Evolutionary conservation across 805 yeast genomes (phyloP).

Genomic region (Hanseniaspora meyeri): DNA sequence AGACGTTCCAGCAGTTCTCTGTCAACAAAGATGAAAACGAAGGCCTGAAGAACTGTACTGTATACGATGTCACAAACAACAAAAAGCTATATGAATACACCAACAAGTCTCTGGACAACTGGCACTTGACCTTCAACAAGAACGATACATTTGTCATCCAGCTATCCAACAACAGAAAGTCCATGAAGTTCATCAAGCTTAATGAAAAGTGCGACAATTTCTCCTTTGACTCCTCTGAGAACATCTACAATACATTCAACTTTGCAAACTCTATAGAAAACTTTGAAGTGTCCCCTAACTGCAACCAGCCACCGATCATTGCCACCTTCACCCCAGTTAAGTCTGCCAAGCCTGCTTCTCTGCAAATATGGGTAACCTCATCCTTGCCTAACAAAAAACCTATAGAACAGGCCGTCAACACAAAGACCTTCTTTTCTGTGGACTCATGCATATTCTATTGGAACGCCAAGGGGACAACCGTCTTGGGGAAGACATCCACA

Average conservation of each 20-base stretch:
- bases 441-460: conserved; percentile 85
- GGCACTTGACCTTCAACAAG: conserved; percentile 40
- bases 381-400: conserved; percentile 44
- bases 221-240: conserved; percentile 46
- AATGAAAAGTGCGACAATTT: conserved; percentile 36
- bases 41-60: conserved; percentile 57
- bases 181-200: conserved; percentile 29
- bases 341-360: conserved; percentile 78
- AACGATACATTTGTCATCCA: conserved; percentile 26
- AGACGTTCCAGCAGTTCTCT: conserved; percentile 84
- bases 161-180: conserved; percentile 18
- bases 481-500: conserved; percentile 84
- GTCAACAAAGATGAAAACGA: conserved; percentile 60
- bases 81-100: conserved; percentile 37
- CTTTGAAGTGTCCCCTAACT: conserved; percentile 55
- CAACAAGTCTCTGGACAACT: conserved; percentile 73
- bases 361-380: conserved; percentile 49
- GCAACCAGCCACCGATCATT: conserved; percentile 73
- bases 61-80: conserved; percentile 45
- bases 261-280: conserved; percentile 19
- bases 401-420: conserved; percentile 36
- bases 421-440: conserved; percentile 87
- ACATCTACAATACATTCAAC: conserved; percentile 33
- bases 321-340: conserved; percentile 85
- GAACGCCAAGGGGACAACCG: conserved; percentile 90